A percentile compares a stretch with the other conserved stretches of the same genome.
Conservation (phyloP, 2,329 filamentous ascomycete species). For the Fusarium nygamai region DNA sequence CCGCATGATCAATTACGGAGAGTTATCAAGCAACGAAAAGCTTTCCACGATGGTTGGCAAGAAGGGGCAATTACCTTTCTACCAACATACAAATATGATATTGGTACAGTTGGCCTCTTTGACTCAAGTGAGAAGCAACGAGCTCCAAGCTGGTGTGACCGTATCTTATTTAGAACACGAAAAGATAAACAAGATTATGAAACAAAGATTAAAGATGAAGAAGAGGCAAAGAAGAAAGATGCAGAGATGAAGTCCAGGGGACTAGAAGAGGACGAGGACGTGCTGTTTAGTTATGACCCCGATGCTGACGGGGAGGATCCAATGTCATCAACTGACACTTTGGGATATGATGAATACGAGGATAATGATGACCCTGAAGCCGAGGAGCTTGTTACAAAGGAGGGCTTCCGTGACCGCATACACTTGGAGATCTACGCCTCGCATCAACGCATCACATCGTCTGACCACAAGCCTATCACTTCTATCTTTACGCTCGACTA, state of each 20-base stretch:
- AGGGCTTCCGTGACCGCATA: conserved; percentile 66
- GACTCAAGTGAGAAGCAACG: conserved; percentile 95
- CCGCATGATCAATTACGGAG: conserved; percentile 87
- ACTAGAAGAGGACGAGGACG: conserved; percentile 82
- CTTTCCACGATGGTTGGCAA: conserved; percentile 90
- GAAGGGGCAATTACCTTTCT: conserved; percentile 90
- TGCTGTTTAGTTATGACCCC: conserved; percentile 91
- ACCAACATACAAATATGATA: conserved; percentile 97
- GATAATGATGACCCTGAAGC: conserved; percentile 57
- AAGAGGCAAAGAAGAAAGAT: conserved; percentile 75
- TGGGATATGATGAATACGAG: conserved; percentile 70
- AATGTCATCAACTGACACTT: conserved; percentile 39
- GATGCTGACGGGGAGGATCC: conserved; percentile 72
- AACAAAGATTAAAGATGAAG: conserved; percentile 69
- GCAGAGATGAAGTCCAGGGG: conserved; percentile 87
- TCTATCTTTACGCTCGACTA: conserved; percentile 87
- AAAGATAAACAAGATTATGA: conserved; percentile 75
- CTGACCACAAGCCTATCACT: conserved; percentile 92
- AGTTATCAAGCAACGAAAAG: conserved; percentile 78
- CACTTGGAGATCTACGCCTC: conserved; percentile 78
- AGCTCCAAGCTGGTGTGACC: conserved; percentile 96
- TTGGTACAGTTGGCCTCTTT: conserved; percentile 91
- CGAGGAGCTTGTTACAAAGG: conserved; percentile 65
- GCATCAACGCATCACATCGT: conserved; percentile 89
- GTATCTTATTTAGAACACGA: conserved; percentile 85